Evolutionary conservation across 2,329 filamentous ascomycete species (phyloP), one percentile per base, ranked within the genome.

Genomic region (Penicillium sclerotiorum): DNA sequence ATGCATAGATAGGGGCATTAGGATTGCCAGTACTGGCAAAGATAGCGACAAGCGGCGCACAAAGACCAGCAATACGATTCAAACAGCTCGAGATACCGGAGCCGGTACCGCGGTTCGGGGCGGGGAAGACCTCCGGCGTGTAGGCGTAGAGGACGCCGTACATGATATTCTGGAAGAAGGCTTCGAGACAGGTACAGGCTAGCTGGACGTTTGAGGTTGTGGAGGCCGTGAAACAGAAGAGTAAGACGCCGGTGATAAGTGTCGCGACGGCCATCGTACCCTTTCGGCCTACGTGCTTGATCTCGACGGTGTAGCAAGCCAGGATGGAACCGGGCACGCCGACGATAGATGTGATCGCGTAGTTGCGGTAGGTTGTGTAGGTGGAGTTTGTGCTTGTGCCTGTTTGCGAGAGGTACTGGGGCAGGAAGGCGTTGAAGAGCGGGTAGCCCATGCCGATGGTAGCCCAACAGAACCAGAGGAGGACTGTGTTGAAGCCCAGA

Each of bases 391-490:
- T 79, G 51, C 83, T 80, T 20, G 85, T 82, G 9, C 74, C 75
- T 21, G 82, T 80, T 48, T 84, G 80, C 20, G 85, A 82, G 50
- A 95, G 84, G 64, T 94, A 94, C 59, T 94, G 88, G 0, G 90
- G 90, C 17, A 95, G 77, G 72, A 95, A 95, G 42, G 89, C 87
- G 70, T 93, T 94, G 80, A 93, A 95, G 5, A 95, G 81, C 0
- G 89, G 89, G 62, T 93, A 95, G 1, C 86, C 90, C 83, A 95
- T 88, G 45, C 90, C 90, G 58, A 95, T 92, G 11, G 84, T 85
- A 0, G 86, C 80, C 90, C 90, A 95, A 66, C 84, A 85, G 70
- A 91, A 88, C 87, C 88, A 91, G 41, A 93, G 68, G 1, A 82
- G 67, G n/a, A 67, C 56, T 17, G 79, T 82, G 9, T 74, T 77